A percentile compares a stretch with the other conserved stretches of the same genome.
phyloP scores from a whole-genome alignment of 2,329 filamentous ascomycete species.

The Fusarium sp. region DNA sequence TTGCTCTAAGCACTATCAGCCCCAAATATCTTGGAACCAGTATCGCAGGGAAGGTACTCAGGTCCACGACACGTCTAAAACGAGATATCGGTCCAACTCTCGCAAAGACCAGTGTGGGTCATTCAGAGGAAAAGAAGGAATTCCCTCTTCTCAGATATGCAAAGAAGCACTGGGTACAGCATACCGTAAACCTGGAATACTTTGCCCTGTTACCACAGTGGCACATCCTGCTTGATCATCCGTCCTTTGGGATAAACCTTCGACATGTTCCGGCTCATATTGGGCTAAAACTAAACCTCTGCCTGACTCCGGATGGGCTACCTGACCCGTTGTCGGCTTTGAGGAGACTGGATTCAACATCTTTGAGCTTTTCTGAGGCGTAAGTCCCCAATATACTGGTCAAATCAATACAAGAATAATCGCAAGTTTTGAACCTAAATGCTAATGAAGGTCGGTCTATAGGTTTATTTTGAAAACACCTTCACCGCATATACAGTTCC shows the following conservation, averaged over 20 bases:
- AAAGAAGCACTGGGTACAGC: neutral
- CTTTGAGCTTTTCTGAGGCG: no score
- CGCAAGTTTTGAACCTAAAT: no score
- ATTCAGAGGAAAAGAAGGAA: fast-evolving
- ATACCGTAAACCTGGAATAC: neutral
- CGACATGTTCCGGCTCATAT: no score
- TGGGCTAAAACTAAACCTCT: no score
- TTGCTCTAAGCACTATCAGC: neutral
- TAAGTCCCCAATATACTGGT: no score
- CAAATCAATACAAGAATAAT: no score
- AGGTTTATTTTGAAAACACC: no score
- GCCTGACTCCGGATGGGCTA: no score
- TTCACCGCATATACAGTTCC: no score
- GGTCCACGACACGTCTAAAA: fast-evolving
- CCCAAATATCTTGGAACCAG: fast-evolving
- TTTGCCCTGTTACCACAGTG: neutral
- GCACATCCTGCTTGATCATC: neutral
- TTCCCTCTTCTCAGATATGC: neutral
- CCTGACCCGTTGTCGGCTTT: no score
- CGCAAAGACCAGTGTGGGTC: fast-evolving
- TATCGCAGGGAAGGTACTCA: fast-evolving
- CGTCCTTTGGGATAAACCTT: neutral
- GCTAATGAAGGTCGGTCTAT: no score
- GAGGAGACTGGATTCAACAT: fast-evolving
- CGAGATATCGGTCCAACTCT: neutral